Conservation (phyloP, 257 asterid genomes). For the Euphrasia confusa region DNA sequence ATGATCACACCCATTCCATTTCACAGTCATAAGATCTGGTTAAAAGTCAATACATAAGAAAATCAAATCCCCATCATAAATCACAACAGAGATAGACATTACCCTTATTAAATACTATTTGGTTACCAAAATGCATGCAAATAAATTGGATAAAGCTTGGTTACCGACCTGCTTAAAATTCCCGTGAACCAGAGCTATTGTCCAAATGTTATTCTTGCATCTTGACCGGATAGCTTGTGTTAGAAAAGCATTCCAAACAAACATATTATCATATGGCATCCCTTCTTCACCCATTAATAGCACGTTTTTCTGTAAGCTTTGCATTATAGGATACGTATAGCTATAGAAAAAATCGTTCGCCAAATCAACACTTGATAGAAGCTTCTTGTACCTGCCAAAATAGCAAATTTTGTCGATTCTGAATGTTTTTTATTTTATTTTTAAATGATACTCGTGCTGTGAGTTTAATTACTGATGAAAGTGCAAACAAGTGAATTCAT, state of each 20-base stretch:
- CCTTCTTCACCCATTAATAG: conserved; percentile 60
- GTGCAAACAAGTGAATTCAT: conserved; percentile 19
- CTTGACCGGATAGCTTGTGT: conserved; percentile 80
- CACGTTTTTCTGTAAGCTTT: conserved; percentile 82
- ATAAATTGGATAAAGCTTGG: conserved; percentile 11
- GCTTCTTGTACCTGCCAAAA: conserved; percentile 91
- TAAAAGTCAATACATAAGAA: neutral
- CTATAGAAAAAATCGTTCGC: conserved; percentile 95
- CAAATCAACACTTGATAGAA: conserved; percentile 94
- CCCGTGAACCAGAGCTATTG: conserved; percentile 95
- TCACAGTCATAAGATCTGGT: conserved; percentile 7
- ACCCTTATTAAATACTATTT: neutral
- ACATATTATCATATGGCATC: conserved; percentile 91
- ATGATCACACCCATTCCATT: conserved; percentile 11
- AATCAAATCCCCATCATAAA: neutral
- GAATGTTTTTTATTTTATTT: neutral
- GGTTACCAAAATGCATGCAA: conserved; percentile 2
- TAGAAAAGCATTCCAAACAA: conserved; percentile 95
- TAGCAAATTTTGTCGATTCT: conserved; percentile 23
- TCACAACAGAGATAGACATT: conserved; percentile 16
- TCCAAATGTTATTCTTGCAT: conserved; percentile 90
- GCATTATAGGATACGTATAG: conserved; percentile 95
- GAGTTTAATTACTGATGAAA: neutral
- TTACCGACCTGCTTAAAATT: conserved; percentile 69
- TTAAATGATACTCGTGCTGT: neutral